Conservation (phyloP, 169 alveolate species). For the Perkinsus olseni region DNA sequence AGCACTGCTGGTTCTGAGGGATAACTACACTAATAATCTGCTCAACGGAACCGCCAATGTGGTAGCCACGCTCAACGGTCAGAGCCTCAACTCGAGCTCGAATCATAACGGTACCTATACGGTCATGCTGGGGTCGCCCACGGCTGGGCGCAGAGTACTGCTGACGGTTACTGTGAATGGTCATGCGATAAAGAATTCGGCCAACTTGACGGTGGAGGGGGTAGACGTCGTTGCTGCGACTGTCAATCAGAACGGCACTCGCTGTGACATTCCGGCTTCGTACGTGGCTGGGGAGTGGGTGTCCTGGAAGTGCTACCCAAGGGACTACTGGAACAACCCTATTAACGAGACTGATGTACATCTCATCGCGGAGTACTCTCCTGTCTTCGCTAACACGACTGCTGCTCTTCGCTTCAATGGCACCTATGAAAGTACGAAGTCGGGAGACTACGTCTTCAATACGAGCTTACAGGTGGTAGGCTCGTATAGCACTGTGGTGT, state of each 20-base stretch:
- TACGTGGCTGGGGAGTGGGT: not conserved
- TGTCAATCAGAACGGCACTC: not conserved
- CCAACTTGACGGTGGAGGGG: not conserved
- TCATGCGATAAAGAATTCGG: not conserved
- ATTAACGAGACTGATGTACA: not conserved
- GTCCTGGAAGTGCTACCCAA: not conserved
- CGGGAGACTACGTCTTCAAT: not conserved
- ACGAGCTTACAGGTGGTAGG: constrained; percentile 1
- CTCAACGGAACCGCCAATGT: not conserved
- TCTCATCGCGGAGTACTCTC: not conserved
- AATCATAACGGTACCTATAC: constrained; percentile 8
- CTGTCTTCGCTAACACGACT: not conserved
- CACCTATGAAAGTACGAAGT: not conserved
- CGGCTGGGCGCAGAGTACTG: not conserved
- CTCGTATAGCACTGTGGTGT: not conserved
- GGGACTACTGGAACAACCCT: not conserved
- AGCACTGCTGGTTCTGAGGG: constrained; percentile 4
- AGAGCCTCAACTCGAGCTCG: not conserved
- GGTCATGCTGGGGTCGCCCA: constrained; percentile 5
- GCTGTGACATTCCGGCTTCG: not conserved
- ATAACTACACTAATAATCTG: not conserved
- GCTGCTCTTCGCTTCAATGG: not conserved
- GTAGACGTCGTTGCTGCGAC: not conserved
- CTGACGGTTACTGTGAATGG: constrained; percentile 4
- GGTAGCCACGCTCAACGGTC: not conserved